Base-by-base conservation (phyloP, 306 rosid genomes). In the Inga leiocalycina region DNA sequence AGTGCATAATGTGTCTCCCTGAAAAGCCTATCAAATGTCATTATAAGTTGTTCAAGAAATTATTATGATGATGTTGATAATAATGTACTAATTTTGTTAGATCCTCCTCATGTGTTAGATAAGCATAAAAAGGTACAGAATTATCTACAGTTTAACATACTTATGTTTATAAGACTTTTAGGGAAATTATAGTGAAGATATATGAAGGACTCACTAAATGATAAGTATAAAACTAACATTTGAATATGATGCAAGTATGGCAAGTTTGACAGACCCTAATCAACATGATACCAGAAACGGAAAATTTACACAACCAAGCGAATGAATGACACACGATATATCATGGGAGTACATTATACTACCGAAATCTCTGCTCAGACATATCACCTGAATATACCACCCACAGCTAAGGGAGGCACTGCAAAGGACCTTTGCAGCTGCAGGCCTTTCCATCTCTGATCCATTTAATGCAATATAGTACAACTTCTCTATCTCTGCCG, bases 311-410 rank as follows among this genome's bases (percentile, higher is more conserved):
- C 80, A 79, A 79, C 45, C 75, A 79, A 75, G 79, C 52, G 52
- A 84, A 80, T 52, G 20, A 62, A 61, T 32, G 27, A 51, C 82
- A 59, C 76, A 74, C 45, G 20, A 79, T 51, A 79, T 43, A 68
- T 71, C n/a, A 45, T 39, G 44, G 15, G 62, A 80, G 46, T 75
- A 74, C 64, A 79, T 80, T 74, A 39, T 43, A 77, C 57, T 59
- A 73, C 65, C 44, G 65, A 81, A 74, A 84, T 74, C 51, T 81
- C 74, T 71, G 75, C 77, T 73, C 69, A 67, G 71, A 77, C 68
- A 54, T 78, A 65, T 80, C 85, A 93, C 97, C 97, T 93, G 96
- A 87, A 91, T 89, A 88, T 91, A 91, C 97, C 97, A 93, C 72
- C 96, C 97, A 70, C 85, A 86, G 78, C 86, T 85, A 51, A 93